Evolutionary conservation across 1,284 basidiomycete species (phyloP), one percentile per base, ranked within the genome.

Genomic region (Rhodotorula mucilaginosa): DNA sequence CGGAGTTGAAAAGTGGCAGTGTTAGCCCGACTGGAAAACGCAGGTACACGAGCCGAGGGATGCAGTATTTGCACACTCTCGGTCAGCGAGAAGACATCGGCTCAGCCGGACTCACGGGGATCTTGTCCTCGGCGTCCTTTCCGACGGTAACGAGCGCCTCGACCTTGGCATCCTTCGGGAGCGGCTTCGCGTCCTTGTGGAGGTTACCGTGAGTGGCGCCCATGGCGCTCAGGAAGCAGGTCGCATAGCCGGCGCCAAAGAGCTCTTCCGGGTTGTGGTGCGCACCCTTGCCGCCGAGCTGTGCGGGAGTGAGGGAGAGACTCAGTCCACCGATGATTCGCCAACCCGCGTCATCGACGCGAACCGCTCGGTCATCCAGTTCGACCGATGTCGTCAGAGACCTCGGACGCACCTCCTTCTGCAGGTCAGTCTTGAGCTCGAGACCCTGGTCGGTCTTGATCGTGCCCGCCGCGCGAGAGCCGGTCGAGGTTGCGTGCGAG

Each of bases 201-300:
- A 70, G 68, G 26, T 67, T 46, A 23, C 68, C 72, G 62, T 78
- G 75, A 21, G 68, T 67, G 15, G 78, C 78, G 47, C 65, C 70
- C 44, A 78, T 64, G 0, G 78, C 78, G 39, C 69, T 71, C 18
- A 76, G 71, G 74, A 76, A 78, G 70, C 77, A 78, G 34, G 74
- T 76, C 7, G 67, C 67, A 68, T 77, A 78, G 26, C 52, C 67
- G 29, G 71, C 60, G 58, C 71, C 75, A 49, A 75, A 73, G 21
- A 76, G 65, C 58, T 73, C 64, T 56, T 76, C 75, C 1, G 73
- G 75, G 67, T 76, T 73, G 31, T 68, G 64, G 51, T 68, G 52
- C 39, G 63, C 65, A 26, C 70, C 70, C 10, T 58, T 29, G 31
- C 70, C 70, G 26, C 70, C 70, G 46, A 72, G 65, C 64, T 64